Evolutionary conservation across 1,284 basidiomycete genomes (phyloP).

Genomic region (Phylloporus sp.): DNA sequence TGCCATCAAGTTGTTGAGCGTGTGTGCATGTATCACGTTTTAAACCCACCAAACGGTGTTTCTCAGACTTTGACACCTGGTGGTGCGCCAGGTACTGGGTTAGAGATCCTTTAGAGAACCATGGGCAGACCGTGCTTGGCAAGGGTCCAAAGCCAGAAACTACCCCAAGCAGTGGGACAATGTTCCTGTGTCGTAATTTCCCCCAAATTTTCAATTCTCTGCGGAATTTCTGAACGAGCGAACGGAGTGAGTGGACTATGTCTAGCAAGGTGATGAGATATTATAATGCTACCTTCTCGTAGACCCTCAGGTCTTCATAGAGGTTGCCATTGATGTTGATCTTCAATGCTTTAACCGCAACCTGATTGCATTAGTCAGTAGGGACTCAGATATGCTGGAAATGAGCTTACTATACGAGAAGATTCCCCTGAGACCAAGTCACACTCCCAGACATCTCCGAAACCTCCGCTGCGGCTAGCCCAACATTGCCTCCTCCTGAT

Average conservation of each 20-base stretch:
- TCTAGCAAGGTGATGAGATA: not conserved
- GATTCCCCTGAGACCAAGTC: conserved; percentile 16
- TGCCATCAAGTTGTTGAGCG: conserved; percentile 3
- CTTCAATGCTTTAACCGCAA: conserved; percentile 32
- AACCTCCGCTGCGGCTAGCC: conserved; percentile 18
- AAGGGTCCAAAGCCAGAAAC: conserved; percentile 25
- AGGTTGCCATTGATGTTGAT: not conserved
- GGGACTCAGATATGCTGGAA: not conserved
- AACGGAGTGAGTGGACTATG: not conserved
- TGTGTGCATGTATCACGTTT: no score
- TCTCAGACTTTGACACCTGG: not conserved
- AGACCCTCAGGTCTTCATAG: not conserved
- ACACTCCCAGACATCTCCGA: conserved; percentile 35
- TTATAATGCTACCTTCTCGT: conserved; percentile 19
- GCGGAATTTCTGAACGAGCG: conserved; percentile 27
- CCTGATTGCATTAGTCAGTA: conserved; percentile 12
- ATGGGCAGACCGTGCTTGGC: conserved; percentile 32
- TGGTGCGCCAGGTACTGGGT: conserved; percentile 16
- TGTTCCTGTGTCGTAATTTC: conserved; percentile 25
- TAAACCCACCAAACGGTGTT: conserved; percentile 21
- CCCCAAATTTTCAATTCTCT: conserved; percentile 34
- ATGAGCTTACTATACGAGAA: conserved; percentile 11
- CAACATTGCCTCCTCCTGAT: conserved; percentile 19
- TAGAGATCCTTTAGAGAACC: conserved; percentile 34
- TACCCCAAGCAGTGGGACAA: conserved; percentile 35